Evolutionary conservation across 306 rosid species (phyloP), one percentile per base, ranked within the genome.

Genomic region (Quercus wislizeni): DNA sequence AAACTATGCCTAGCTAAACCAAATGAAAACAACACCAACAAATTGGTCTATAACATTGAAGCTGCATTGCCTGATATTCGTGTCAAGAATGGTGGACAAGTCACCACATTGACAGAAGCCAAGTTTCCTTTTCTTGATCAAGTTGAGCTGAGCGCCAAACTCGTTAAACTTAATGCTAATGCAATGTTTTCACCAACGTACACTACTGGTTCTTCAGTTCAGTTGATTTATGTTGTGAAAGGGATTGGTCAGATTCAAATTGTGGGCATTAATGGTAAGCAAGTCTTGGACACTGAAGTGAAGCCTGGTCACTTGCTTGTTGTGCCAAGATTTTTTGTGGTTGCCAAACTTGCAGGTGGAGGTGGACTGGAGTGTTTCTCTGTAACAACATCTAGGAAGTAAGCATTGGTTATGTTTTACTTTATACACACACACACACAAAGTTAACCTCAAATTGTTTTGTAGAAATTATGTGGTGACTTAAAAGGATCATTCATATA

Each of bases 201-300:
- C 68, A n/a, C 79, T 2, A 20, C 81, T 4, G 91, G 69, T 61
- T 30, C 86, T 10, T 38, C 62, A 8, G 73, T 80, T 77, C 88
- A 85, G 52, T 43, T 92, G 35, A 81, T 89, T 25, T 92, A 89
- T 71, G 87, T 89, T 46, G 89, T 77, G 0, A 72, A 67, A 55
- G 95, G 95, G 25, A 10, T 55, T 2, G 96, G 93, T 3, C 76
- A 61, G 51, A n/a, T 90, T 49, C 89, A 92, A 65, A 85, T 92
- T 43, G 91, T 82, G 10, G 93, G 88, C 3, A 8, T 65, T 5
- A 80, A 69, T 51, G 89, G 91, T 2, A 57, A 87, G 13, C 49
- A 46, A 51, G 85, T 43, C 5, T 75, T 91, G 84, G 86, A 89
- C 61, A 23, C 79, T 27, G 57, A 83, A 55, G 92, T 90, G 15